Evolutionary conservation across 1,284 basidiomycete genomes (phyloP).

Genomic region (Tilletia indica): DNA sequence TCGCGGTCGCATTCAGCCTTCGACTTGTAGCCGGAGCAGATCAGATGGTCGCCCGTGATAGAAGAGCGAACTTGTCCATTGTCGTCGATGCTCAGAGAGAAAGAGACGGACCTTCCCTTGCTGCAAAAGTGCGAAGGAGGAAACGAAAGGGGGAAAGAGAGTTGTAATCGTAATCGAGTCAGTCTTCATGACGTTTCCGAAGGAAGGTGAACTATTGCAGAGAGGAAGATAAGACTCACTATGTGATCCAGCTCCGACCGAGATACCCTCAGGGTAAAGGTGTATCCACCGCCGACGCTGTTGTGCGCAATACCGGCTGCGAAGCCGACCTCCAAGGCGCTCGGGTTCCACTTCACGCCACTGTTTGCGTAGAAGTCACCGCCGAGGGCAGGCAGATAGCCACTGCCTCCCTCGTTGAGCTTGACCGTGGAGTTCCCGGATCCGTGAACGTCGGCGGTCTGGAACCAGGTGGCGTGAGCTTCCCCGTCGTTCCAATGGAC

Average conservation of each 20-base stretch:
- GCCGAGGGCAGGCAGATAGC: not conserved
- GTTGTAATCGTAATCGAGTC: too few species aligned
- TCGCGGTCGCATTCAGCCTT: too few species aligned
- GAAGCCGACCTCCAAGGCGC: not conserved
- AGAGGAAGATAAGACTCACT: not conserved
- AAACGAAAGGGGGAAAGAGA: too few species aligned
- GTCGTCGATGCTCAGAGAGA: too few species aligned
- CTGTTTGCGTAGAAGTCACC: not conserved
- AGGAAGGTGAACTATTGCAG: not conserved
- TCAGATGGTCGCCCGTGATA: too few species aligned
- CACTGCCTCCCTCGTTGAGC: not conserved
- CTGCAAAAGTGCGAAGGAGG: too few species aligned
- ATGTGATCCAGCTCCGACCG: not conserved
- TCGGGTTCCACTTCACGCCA: not conserved
- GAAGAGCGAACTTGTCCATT: too few species aligned
- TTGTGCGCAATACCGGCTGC: not conserved
- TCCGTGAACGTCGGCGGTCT: not conserved
- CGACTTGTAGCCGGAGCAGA: too few species aligned
- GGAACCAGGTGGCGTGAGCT: too few species aligned
- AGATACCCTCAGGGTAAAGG: not conserved
- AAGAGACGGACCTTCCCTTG: too few species aligned
- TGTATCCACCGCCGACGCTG: not conserved
- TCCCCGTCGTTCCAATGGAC: too few species aligned
- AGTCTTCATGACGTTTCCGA: too few species aligned
- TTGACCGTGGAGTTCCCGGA: not conserved